A percentile compares a stretch with the other conserved stretches of the same genome.
Evolutionary conservation across 2,329 filamentous ascomycete species (phyloP).

Genomic region (Ophiostoma tasmaniense): DNA sequence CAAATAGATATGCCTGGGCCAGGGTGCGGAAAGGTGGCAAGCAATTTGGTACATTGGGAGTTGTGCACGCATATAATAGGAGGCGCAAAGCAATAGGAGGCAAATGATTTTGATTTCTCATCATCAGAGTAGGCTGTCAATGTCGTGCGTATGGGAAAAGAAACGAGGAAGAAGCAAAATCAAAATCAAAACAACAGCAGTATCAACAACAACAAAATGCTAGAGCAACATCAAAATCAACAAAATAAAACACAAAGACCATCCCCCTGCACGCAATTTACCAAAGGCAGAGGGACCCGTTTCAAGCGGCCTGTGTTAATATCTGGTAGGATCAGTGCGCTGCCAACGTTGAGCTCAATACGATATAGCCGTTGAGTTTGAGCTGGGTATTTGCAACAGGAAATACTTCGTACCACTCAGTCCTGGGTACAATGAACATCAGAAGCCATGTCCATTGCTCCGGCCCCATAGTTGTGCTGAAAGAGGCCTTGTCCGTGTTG

Average conservation of each 20-base stretch:
- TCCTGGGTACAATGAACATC: neutral
- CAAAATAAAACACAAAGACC: neutral
- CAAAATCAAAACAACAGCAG: neutral
- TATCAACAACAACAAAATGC: neutral
- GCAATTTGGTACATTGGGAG: neutral
- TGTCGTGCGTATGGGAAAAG: neutral
- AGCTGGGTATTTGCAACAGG: neutral
- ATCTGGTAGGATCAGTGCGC: neutral
- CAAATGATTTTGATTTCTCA: too few species aligned
- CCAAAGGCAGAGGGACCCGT: neutral
- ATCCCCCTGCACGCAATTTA: conserved; percentile 1
- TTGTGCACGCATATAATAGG: neutral
- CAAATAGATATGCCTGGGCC: neutral
- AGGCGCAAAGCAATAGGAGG: neutral
- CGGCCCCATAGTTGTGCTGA: neutral
- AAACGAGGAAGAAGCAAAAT: neutral
- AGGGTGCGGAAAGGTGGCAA: neutral
- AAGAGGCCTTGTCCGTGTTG: neutral
- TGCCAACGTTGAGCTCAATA: neutral
- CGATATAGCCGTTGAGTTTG: neutral
- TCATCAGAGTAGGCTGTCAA: too few species aligned
- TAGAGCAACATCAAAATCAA: neutral
- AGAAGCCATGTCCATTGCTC: neutral
- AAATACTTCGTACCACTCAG: neutral
- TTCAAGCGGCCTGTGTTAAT: neutral